phyloP scores from a whole-genome alignment of 106 monocot genomes.

The Dendrobium chrysotoxum region DNA sequence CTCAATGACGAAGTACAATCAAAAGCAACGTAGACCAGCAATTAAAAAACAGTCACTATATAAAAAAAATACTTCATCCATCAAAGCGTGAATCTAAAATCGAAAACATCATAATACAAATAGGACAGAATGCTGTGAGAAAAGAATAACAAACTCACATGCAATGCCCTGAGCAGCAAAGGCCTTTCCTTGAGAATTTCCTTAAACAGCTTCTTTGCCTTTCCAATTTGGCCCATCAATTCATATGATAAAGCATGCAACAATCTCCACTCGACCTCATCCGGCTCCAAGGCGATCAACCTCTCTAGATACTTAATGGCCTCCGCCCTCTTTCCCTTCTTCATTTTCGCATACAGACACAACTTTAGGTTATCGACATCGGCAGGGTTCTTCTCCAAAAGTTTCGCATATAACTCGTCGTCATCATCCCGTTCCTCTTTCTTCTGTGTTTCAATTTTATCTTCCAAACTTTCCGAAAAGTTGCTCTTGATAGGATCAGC shows the following conservation, averaged over 20 bases:
- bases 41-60: too few relatives aligned
- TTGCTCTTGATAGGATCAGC: slow-evolving; percentile 11
- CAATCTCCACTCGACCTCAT: slow-evolving; percentile 80
- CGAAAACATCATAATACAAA: background rate
- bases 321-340: slow-evolving; percentile 45
- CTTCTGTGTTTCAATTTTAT: slow-evolving; percentile 6
- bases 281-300: slow-evolving; percentile 61
- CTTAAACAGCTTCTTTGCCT: slow-evolving; percentile 65
- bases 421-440: slow-evolving; percentile 25
- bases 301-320: slow-evolving; percentile 52
- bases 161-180: slow-evolving; percentile 62
- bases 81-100: background rate
- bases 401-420: slow-evolving; percentile 28
- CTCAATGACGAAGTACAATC: too few relatives aligned
- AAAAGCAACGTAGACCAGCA: too few relatives aligned
- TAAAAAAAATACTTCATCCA: background rate
- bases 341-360: slow-evolving; percentile 61
- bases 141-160: slow-evolving; percentile 42
- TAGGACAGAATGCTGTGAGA: background rate
- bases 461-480: slow-evolving; percentile 11
- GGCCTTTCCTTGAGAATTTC: slow-evolving; percentile 72
- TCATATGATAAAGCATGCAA: slow-evolving; percentile 66
- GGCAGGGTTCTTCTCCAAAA: slow-evolving; percentile 43
- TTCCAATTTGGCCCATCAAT: slow-evolving; percentile 53
- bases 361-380: slow-evolving; percentile 68